Evolutionary conservation across 129 eudicot species (phyloP), one percentile per base, ranked within the genome.

Genomic region (Kitagawia praeruptora): DNA sequence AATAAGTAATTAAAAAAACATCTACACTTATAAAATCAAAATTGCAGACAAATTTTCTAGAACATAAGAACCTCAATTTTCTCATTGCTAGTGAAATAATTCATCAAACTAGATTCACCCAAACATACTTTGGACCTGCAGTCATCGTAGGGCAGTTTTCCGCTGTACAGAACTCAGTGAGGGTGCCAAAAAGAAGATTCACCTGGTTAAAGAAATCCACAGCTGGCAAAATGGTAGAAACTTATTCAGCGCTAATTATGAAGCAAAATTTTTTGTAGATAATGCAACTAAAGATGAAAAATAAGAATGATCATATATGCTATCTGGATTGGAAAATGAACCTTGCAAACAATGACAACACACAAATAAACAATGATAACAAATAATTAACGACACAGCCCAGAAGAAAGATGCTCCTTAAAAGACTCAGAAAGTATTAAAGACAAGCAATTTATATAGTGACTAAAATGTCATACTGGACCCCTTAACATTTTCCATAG

Each of bases 161-260:
- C 27, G 98, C 80, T 5, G 96, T 93, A 79, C 98, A 93, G 82
- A 93, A 93, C 86, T 93, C 96, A 1, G 96, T 90, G 38, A 93
- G 89, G 37, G 98, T 93, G 81, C 96, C 98, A 86, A 85, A 87
- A 44, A 93, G 98, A 86, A 93, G 90, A 88, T 93, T 93, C 87
- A 90, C 98, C 89, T 93, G 98, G 87, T 93, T 93, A 92, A 93
- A 93, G 91, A 93, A 93, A 82, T 93, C 98, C 70, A 93, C 96
- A 78, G 98, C 98, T 93, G 96, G 76, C 45, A 38, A 80, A 81
- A 28, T 78, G 80, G 49, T 74, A 85, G 81, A 13, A 83, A 77
- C 25, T 56, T 54, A 45, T 66, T 81, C 77, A 82, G 76, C 69
- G 37, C 49, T 71, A 28, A 47, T 58, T 12, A 41, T 47, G 18